A percentile compares a stretch with the other conserved stretches of the same genome.
These are phyloP conservation scores for Ceratocystis destructans DNA, from an alignment of 2,329 filamentous ascomycete genomes.

Conservation along the genomic window DNA sequence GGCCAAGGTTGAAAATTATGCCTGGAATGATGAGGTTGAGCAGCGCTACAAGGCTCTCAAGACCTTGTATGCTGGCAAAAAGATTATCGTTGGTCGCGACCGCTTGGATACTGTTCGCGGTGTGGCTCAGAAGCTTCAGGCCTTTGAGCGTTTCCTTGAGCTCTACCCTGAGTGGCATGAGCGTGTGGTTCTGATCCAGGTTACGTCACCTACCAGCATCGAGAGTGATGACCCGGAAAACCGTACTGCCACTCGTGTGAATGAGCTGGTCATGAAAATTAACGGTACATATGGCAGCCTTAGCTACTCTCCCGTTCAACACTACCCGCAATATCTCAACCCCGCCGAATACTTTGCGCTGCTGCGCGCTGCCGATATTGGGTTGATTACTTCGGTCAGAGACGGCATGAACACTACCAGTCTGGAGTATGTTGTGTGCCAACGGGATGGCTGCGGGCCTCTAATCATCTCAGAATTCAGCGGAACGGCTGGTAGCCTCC, in stretches of 20 bases:
- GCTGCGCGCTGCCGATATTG: constrained; percentile 79
- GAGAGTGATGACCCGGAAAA: constrained; percentile 65
- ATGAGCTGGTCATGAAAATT: constrained; percentile 79
- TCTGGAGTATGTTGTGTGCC: constrained; percentile 85
- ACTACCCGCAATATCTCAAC: constrained; percentile 85
- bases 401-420: constrained; percentile 98
- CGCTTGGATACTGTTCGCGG: constrained; percentile 86
- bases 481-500: constrained; percentile 74
- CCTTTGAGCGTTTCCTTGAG: constrained; percentile 84
- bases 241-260: constrained; percentile 77
- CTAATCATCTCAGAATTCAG: constrained; percentile 95
- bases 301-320: constrained; percentile 79
- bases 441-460: constrained; percentile 73
- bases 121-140: constrained; percentile 89
- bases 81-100: constrained; percentile 88
- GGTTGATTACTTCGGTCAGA: constrained; percentile 84
- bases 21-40: constrained; percentile 56
- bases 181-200: constrained; percentile 85
- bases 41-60: constrained; percentile 60
- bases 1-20: constrained; percentile 58
- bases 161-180: constrained; percentile 84
- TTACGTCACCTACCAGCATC: constrained; percentile 74
- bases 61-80: constrained; percentile 72
- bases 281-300: constrained; percentile 82
- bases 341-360: constrained; percentile 89